Evolutionary conservation across 257 asterid genomes (phyloP).

Genomic region (Gentiana macrophylla): DNA sequence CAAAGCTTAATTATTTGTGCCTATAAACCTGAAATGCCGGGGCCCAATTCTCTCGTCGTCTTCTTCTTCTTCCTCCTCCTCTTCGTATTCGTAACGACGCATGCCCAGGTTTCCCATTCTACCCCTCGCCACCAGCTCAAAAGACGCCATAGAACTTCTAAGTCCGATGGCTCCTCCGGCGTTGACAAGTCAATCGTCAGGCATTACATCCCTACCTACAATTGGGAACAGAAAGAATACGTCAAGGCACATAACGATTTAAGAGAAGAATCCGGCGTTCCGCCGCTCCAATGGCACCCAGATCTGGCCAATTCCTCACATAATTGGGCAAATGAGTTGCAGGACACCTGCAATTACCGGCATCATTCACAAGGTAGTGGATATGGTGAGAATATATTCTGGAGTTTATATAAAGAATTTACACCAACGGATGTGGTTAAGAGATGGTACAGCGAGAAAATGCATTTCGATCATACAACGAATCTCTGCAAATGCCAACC

Average conservation of each 20-base stretch:
- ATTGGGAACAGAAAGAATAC: constrained; percentile 36
- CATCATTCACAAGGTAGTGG: constrained; percentile 24
- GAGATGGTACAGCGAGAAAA: constrained; percentile 34
- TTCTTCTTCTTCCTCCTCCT: background rate
- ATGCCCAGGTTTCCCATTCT: background rate
- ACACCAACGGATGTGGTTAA: constrained; percentile 32
- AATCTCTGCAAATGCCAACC: constrained; percentile 28
- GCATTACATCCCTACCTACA: constrained; percentile 2
- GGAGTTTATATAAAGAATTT: constrained; percentile 42
- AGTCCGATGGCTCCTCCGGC: background rate
- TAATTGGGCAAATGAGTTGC: constrained; percentile 37
- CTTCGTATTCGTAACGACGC: background rate
- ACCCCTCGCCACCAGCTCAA: background rate
- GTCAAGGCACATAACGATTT: constrained; percentile 43
- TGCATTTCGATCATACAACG: constrained; percentile 18
- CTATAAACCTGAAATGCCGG: background rate
- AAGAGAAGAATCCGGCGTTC: constrained; percentile 22
- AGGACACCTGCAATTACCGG: constrained; percentile 44
- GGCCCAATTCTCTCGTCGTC: constrained; percentile 1
- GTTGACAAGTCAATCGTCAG: no score
- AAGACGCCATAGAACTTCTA: background rate
- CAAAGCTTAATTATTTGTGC: no score
- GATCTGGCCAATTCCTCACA: constrained; percentile 28
- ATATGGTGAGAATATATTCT: constrained; percentile 50
- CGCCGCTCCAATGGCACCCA: constrained; percentile 39